Base-by-base conservation (phyloP, 2,329 filamentous ascomycete species). In the Dothideomycetes sp. region DNA sequence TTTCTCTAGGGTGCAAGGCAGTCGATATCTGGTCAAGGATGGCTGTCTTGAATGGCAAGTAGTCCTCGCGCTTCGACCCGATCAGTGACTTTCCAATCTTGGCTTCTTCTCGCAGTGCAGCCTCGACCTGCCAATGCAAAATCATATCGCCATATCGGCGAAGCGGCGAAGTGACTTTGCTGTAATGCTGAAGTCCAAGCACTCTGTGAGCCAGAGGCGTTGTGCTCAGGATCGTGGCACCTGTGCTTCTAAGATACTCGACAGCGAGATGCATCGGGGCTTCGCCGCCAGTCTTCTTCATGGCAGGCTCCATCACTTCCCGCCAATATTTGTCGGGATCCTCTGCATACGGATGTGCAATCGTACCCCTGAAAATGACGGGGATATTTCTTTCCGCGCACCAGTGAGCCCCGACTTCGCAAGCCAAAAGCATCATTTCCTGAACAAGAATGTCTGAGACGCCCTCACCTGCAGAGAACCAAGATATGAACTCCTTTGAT, bases 41-140 rank as follows among this genome's bases (percentile, higher is more conserved):
- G 2, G 53, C 41, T 12, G 56, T 54, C 10, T 63, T 62, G 52
- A 77, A 78, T 3, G 75, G 72, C 4, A 78, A 59, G 41, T 53
- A 51, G 14, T 41, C 46, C 8, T 51, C 45, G 55, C 52, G 24
- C 41, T 40, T 12, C 4, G 49, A 47, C 19, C 52, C 53, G 35
- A 64, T 48, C 17, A 73, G 58, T n/a, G 51, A 60, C 15, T 56
- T 53, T 11, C 66, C 65, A 4, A 63, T 61, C 19, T 57, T 50
- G 9, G 68, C 63, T 55, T 79, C 75, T 45, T 71, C 65, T 9
- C 72, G 70, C 31, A 81, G 49, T 2, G 72, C 74, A 5, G 75
- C 70, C 59, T 79, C 75, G 34, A 79, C 76, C 47, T 81, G 76
- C 66, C 77, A 80, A 52, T 79, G 75, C 9, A 66, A 60, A 34